A percentile compares a stretch with the other conserved stretches of the same genome.
These are phyloP conservation scores for Alternaria sp. DNA, from an alignment of 2,329 filamentous ascomycete genomes.

Conservation along the genomic window DNA sequence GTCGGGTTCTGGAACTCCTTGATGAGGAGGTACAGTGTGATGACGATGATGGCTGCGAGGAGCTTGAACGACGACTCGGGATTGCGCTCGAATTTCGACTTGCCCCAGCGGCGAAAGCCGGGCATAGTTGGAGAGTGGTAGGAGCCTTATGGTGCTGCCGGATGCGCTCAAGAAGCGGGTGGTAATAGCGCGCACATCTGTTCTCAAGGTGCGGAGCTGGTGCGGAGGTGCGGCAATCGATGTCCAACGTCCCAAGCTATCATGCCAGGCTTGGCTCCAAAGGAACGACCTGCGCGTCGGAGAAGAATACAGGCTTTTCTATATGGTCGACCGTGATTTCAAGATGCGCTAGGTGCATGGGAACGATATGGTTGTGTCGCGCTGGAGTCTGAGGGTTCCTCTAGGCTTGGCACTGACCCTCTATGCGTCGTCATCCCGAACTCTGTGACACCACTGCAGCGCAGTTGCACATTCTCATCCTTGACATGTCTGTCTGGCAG, in stretches of 20 bases:
- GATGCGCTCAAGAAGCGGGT: slow-evolving; percentile 27
- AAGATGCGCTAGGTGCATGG: not conserved
- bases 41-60: slow-evolving; percentile 50
- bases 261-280: slow-evolving; percentile 11
- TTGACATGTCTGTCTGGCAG: slow-evolving; percentile 50
- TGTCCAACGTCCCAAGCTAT: slow-evolving; percentile 3
- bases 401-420: slow-evolving; percentile 13
- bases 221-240: slow-evolving; percentile 22
- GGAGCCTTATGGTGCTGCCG: slow-evolving; percentile 17
- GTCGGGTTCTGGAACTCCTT: slow-evolving; percentile 48
- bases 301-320: not conserved
- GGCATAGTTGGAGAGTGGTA: slow-evolving; percentile 35
- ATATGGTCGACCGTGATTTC: not conserved
- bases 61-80: slow-evolving; percentile 54
- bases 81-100: slow-evolving; percentile 50
- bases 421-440: slow-evolving; percentile 11
- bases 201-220: slow-evolving; percentile 26
- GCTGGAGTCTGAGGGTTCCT: not conserved
- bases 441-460: slow-evolving; percentile 5
- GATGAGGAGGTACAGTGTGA: slow-evolving; percentile 52
- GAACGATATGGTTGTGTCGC: not conserved
- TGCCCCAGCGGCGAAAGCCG: slow-evolving; percentile 49
- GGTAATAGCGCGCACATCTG: slow-evolving; percentile 35
- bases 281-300: not conserved
- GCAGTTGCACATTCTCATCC: slow-evolving; percentile 3